phyloP scores from a whole-genome alignment of 202 grass and related monocot species.

The Schoenoplectus tabernaemontani region DNA sequence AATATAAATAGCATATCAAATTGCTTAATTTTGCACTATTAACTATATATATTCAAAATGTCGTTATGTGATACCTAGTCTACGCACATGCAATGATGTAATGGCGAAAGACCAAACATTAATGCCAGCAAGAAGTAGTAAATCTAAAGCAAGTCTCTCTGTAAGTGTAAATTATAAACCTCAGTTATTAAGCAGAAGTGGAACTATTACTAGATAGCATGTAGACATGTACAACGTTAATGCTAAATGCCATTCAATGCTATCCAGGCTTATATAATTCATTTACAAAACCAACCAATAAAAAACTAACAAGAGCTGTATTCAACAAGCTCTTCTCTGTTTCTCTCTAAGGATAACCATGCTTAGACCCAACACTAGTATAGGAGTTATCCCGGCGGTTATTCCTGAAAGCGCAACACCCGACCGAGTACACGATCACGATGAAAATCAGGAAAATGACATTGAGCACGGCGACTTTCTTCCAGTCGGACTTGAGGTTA shows the following conservation, averaged over 20 bases:
- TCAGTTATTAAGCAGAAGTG: constrained; percentile 1
- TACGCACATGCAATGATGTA: too few species aligned
- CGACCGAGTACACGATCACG: constrained; percentile 84
- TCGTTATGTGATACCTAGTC: too few species aligned
- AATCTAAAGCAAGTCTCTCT: background rate
- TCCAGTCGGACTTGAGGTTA: constrained; percentile 69
- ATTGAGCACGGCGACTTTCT: constrained; percentile 48
- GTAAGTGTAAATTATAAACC: background rate
- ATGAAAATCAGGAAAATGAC: constrained; percentile 83
- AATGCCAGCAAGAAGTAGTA: background rate
- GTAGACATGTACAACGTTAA: constrained; percentile 19
- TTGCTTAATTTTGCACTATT: too few species aligned
- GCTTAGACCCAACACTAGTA: constrained; percentile 30
- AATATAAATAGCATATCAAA: too few species aligned
- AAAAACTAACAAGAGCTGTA: background rate
- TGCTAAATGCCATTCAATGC: background rate
- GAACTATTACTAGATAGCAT: background rate
- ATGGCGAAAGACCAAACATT: too few species aligned
- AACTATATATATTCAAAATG: too few species aligned
- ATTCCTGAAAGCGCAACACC: constrained; percentile 92
- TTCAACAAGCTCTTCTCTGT: background rate
- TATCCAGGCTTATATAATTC: background rate
- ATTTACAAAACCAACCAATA: constrained; percentile 13
- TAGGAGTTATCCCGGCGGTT: constrained; percentile 51
- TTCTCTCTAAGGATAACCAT: constrained; percentile 34